Conservation (phyloP, 2,329 filamentous ascomycete genomes). For the Rhynchosporium secalis region DNA sequence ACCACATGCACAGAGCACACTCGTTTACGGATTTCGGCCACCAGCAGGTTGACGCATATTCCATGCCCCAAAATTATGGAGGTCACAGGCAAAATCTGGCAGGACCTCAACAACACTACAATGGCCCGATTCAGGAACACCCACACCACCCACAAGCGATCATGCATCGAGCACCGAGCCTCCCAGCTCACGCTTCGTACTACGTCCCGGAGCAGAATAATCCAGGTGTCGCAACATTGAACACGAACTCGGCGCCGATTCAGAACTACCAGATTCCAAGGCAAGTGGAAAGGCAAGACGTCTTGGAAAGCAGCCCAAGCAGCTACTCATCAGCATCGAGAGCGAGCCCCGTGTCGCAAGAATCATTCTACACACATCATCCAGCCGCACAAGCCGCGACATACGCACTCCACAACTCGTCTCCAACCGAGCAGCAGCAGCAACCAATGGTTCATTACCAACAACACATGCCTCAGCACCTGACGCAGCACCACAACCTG, state of each 20-base stretch:
- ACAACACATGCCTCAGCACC: conserved; percentile 34
- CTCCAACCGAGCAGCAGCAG: conserved; percentile 49
- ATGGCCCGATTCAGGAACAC: conserved; percentile 46
- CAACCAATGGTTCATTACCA: conserved; percentile 44
- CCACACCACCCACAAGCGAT: conserved; percentile 43
- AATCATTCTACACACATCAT: conserved; percentile 59
- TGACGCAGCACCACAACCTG: conserved; percentile 29
- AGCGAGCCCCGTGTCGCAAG: conserved; percentile 54
- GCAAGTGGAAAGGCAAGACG: conserved; percentile 45
- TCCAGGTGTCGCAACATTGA: conserved; percentile 62
- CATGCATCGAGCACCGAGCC: conserved; percentile 36
- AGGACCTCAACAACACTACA: conserved; percentile 46
- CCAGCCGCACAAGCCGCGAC: conserved; percentile 47
- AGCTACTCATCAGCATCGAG: conserved; percentile 58
- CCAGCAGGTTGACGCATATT: conserved; percentile 44
- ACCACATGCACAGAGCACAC: conserved; percentile 49
- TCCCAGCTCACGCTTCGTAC: conserved; percentile 38
- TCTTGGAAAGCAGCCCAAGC: conserved; percentile 59
- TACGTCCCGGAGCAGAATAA: conserved; percentile 64
- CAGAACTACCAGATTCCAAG: conserved; percentile 48
- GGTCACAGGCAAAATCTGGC: conserved; percentile 51
- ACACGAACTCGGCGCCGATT: conserved; percentile 50
- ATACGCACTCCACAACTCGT: conserved; percentile 50
- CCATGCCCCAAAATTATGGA: conserved; percentile 41
- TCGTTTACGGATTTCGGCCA: conserved; percentile 57